Percentiles rank a stretch among this genome's conserved stretches.
Evolutionary conservation across 306 rosid genomes (phyloP).

Genomic region (Quercus cerris): DNA sequence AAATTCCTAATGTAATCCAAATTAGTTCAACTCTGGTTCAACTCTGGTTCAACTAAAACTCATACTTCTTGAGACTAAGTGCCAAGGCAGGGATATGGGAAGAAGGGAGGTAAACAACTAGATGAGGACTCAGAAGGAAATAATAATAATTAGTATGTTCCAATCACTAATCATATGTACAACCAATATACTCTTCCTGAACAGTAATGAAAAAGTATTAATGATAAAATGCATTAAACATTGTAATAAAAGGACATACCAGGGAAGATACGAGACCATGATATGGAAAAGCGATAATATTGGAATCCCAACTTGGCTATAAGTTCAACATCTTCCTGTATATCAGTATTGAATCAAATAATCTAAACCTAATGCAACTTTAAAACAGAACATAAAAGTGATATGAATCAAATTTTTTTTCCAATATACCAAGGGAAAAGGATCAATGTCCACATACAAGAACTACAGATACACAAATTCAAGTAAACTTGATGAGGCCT

Average conservation of each 20-base stretch:
- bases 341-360: slow-evolving; percentile 16
- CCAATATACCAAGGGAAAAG: neutral
- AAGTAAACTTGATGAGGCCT: neutral
- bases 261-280: slow-evolving; percentile 94
- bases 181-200: neutral
- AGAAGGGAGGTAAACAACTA: neutral
- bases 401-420: neutral
- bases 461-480: neutral
- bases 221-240: neutral
- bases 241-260: slow-evolving; percentile 43
- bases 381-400: neutral
- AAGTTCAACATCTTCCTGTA: slow-evolving; percentile 89
- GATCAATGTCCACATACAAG: neutral
- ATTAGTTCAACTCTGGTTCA: neutral
- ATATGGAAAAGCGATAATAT: slow-evolving; percentile 85
- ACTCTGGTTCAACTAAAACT: neutral
- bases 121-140: neutral
- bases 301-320: slow-evolving; percentile 83
- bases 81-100: neutral
- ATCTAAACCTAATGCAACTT: slow-evolving; percentile 4
- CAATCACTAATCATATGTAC: neutral
- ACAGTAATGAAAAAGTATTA: neutral
- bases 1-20: neutral
- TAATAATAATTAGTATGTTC: neutral
- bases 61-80: neutral